Evolutionary conservation across 208 protist species (phyloP), one percentile per base, ranked within the genome.

Genomic region (Tetramitus jugosus): DNA sequence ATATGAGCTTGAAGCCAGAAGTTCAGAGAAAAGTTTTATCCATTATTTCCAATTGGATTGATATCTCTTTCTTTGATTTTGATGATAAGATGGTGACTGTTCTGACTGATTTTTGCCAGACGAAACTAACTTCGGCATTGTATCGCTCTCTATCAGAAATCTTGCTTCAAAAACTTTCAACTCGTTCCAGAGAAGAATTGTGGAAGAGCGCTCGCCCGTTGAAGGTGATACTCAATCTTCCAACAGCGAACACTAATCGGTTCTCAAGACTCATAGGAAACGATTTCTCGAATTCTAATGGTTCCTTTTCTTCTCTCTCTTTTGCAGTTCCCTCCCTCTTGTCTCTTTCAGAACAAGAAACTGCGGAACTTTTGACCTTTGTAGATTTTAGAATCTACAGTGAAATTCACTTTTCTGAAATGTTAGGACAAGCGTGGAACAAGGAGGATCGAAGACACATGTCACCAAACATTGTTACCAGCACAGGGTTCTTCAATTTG

Each of bases 401-500:
- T 14, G 31, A 71, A 4, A 71, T 71, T 35, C 8, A 49, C n/a
- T 45, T 71, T 23, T 49, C 65, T 13, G 65, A 71, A 71, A n/a
- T 71, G 26, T 13, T 69, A 2, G 62, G 33, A n/a, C 62, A 69
- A 45, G 29, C 62, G 7, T 69, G 62, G 62, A 71, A 71, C 49
- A 71, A 71, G 39, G 65, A 71, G 0, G 49, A 71, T 23, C 31
- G 35, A 46, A 43, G 39, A 33, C 31, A 31, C 65, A 71, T 49
- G 40, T 35, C 65, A 26, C 65, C 65, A 2, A 71, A 71, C 49
- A 29, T 71, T n/a, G 31, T 71, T 3, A 33, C 4, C 7, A 29
- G 13, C 4, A 71, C 40, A 2, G 33, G 20, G 23, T 46, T 71
- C 14, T 71, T 71, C 8, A 71, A 71, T 46, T 49, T 33, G 65